phyloP scores from a whole-genome alignment of 306 rosid species.

The Quercus mongolica region DNA sequence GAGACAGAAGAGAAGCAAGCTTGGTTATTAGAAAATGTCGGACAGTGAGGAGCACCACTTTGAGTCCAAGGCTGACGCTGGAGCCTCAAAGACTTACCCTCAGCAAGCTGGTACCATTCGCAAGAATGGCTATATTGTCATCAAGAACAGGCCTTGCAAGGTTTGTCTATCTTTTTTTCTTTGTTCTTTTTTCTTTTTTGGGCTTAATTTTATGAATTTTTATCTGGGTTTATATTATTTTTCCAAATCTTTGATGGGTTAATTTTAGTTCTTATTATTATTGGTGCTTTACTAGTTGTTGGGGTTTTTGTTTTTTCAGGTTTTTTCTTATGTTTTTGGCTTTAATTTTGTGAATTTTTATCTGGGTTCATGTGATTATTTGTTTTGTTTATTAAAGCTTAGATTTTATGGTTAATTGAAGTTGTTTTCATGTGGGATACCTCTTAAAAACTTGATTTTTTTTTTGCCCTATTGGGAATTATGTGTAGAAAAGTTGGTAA shows the following conservation, averaged over 20 bases:
- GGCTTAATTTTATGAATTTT: not conserved
- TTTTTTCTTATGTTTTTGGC: not conserved
- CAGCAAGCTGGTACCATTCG: slow-evolving; percentile 74
- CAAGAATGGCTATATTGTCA: slow-evolving; percentile 65
- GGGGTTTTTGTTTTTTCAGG: not conserved
- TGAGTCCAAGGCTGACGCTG: slow-evolving; percentile 65
- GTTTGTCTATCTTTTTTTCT: not conserved
- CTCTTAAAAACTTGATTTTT: not conserved
- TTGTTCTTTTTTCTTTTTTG: not conserved
- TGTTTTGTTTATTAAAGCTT: too few species aligned
- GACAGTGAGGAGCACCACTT: slow-evolving; percentile 70
- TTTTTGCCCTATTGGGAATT: not conserved
- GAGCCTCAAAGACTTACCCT: slow-evolving; percentile 70
- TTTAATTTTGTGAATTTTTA: not conserved
- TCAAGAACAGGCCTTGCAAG: slow-evolving; percentile 73
- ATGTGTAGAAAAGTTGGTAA: not conserved
- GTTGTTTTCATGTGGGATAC: not conserved
- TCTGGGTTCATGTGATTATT: not conserved
- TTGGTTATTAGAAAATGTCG: slow-evolving; percentile 31
- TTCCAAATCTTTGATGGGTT: not conserved
- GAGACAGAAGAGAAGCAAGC: not conserved
- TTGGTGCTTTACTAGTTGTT: not conserved
- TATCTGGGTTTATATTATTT: not conserved
- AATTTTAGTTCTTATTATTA: not conserved
- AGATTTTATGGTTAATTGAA: not conserved